These are phyloP conservation scores for Podaxis carcinomalis DNA, from an alignment of 768 basidiomycete species.

Conservation along the genomic window DNA sequence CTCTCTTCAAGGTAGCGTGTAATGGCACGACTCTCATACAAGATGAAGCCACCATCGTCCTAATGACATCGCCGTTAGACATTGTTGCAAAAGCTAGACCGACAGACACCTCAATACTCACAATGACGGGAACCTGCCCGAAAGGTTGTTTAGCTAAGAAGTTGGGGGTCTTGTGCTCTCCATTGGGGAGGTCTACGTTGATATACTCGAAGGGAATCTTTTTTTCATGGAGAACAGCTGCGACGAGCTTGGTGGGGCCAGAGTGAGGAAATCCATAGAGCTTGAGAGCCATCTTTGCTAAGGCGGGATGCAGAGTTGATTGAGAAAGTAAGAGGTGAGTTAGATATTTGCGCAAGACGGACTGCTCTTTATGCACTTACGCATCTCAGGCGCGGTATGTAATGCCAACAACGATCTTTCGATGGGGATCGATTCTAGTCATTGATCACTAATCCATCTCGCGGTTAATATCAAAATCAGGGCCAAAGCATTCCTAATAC, in stretches of 20 bases:
- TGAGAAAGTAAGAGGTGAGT: not conserved
- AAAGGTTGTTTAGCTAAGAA: conserved; percentile 47
- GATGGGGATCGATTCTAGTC: no score
- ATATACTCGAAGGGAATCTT: conserved; percentile 45
- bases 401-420: no score
- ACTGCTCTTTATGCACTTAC: not conserved
- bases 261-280: conserved; percentile 32
- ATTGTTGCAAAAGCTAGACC: not conserved
- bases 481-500: no score
- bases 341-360: not conserved
- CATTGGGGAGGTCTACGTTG: conserved; percentile 34
- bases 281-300: conserved; percentile 31
- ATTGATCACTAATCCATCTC: no score
- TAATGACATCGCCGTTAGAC: conserved; percentile 13
- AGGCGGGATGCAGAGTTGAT: not conserved
- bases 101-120: conserved; percentile 15
- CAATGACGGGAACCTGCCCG: conserved; percentile 52
- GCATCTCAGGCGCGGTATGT: not conserved
- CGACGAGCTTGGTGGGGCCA: conserved; percentile 43
- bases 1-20: conserved; percentile 46
- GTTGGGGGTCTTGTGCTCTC: conserved; percentile 35
- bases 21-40: conserved; percentile 56
- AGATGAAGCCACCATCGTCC: conserved; percentile 50
- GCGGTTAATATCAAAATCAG: no score
- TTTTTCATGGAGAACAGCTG: conserved; percentile 43